These are phyloP conservation scores for Adansonia madagascariensis DNA, from an alignment of 441 rosid species.

Conservation along the genomic window DNA sequence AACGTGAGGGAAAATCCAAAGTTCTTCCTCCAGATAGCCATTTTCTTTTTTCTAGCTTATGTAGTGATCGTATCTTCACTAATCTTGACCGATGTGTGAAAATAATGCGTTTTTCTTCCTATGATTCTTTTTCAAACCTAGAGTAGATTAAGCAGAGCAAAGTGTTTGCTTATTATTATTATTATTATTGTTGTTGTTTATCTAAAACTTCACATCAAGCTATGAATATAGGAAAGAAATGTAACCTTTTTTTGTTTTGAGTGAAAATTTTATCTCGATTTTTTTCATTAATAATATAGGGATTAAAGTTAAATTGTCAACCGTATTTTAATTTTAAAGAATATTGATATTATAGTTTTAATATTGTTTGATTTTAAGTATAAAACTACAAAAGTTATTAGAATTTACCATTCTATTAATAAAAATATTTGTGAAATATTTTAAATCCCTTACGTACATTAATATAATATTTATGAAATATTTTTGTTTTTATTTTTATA, in stretches of 20 bases:
- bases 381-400: no score
- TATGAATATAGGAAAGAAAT: not conserved
- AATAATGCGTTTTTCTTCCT: slow-evolving; percentile 14
- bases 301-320: not conserved
- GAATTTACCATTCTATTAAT: no score
- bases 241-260: not conserved
- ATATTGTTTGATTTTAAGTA: no score
- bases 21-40: slow-evolving; percentile 79
- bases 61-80: slow-evolving; percentile 92
- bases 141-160: not conserved
- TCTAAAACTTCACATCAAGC: not conserved
- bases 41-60: slow-evolving; percentile 89
- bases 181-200: not conserved
- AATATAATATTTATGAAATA: no score
- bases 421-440: no score
- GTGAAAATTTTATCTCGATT: not conserved
- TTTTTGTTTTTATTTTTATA: no score
- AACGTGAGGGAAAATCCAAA: slow-evolving; percentile 99
- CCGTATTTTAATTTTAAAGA: no score
- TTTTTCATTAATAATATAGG: no score
- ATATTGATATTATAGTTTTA: no score
- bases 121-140: not conserved
- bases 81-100: slow-evolving; percentile 83
- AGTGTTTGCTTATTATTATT: not conserved
- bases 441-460: no score